Percentiles rank a stretch among this genome's conserved stretches.
Conservation (phyloP, 1,139 yeast genomes). For the Kodamaea fungicola region DNA sequence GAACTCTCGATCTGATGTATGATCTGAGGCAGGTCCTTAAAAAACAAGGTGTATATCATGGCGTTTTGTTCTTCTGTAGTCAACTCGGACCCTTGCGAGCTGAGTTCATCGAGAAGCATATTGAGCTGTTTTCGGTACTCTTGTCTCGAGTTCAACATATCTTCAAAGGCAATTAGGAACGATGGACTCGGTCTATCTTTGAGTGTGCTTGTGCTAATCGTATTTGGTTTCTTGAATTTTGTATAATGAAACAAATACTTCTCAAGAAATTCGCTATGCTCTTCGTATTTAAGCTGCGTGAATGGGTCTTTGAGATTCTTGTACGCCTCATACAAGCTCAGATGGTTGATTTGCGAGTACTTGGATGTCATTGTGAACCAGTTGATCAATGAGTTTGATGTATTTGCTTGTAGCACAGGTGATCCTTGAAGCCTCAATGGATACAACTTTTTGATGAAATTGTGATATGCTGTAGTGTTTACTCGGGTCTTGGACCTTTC, state of each 20-base stretch:
- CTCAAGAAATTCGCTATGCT: conserved; percentile 36
- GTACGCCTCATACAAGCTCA: conserved; percentile 29
- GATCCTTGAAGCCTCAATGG: conserved; percentile 18
- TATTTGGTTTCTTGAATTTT: conserved; percentile 21
- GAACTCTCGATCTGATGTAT: conserved; percentile 9
- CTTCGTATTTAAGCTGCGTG: conserved; percentile 31
- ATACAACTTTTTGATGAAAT: conserved; percentile 34
- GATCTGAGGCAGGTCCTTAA: conserved; percentile 25
- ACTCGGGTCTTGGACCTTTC: neutral
- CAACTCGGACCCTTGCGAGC: conserved; percentile 23
- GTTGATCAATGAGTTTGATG: conserved; percentile 4
- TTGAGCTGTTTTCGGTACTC: conserved; percentile 20
- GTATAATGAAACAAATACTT: conserved; percentile 20
- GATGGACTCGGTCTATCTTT: conserved; percentile 3
- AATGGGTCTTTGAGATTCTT: conserved; percentile 24
- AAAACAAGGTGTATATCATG: conserved; percentile 28
- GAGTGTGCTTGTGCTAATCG: conserved; percentile 13
- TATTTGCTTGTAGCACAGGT: conserved; percentile 1
- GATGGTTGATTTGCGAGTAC: conserved; percentile 20
- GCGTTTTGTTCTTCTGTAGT: conserved; percentile 28
- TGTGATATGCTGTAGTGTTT: conserved; percentile 12
- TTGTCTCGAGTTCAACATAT: conserved; percentile 17
- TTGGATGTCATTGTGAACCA: conserved; percentile 7
- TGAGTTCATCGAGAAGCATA: conserved; percentile 27
- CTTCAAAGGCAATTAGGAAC: conserved; percentile 11